Base-by-base conservation (phyloP, 192 early-diverging fungal species). In the Funneliformis mosseae region DNA sequence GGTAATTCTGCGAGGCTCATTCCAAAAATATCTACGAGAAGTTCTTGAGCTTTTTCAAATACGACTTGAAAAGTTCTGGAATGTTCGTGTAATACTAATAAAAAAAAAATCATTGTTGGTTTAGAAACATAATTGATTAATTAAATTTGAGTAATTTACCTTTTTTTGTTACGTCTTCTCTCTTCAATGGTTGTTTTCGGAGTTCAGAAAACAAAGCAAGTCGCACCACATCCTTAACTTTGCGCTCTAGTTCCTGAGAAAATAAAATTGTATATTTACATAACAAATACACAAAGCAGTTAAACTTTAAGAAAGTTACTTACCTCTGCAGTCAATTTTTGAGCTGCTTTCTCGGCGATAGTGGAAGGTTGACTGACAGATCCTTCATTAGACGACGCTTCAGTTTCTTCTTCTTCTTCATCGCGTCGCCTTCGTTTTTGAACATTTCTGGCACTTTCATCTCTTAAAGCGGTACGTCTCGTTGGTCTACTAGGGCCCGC, bases 131-230 rank as follows among this genome's bases (percentile, higher is more conserved):
- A 33, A 50, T 12, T 48, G 39, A 39, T 25, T 66, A 39, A 39
- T 25, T 68, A 28, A 61, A 10, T 48, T 14, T 5, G 59, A 33
- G 23, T 21, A 39, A 9, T 10, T 18, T 84, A 90, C 91, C 81
- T 84, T 83, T 88, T 82, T 87, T 91, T 25, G 59, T 76, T 27
- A 94, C 89, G 21, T 94, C 92, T 18, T 94, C 92, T 50, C 90
- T 79, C 41, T 84, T 83, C 48, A 94, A 80, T 2, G 86, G 67
- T 46, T 81, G 48, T 27, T 86, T 84, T 12, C 87, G 85, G 69
- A 88, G 86, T 50, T 92, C 89, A 23, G 84, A 88, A 9, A 87
- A 85, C 3, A 94, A 68, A 2, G 90, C 92, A 67, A 89, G 86
- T 38, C 92, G 84, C 3, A 94, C 92, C 3, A 89, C 48, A 66